Evolutionary conservation across 768 basidiomycete species (phyloP).

Genomic region (Termitomyces sp.): DNA sequence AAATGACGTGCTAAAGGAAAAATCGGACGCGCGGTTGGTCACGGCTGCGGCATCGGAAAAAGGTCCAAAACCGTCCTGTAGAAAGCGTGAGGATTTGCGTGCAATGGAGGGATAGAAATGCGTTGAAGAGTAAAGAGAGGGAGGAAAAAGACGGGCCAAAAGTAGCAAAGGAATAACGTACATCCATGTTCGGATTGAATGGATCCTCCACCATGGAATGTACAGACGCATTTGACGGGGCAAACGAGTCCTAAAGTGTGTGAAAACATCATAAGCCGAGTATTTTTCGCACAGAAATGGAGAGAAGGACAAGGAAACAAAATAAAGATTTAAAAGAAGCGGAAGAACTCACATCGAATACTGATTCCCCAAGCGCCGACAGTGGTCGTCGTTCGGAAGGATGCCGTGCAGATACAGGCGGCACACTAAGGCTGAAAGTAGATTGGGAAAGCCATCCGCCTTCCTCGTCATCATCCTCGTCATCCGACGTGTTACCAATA

Average conservation of each 20-base stretch:
- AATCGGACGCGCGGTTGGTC: conserved; percentile 29
- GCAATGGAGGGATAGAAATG: background rate
- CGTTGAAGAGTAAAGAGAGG: background rate
- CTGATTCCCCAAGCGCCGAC: conserved; percentile 25
- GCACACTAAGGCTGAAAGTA: conserved; percentile 52
- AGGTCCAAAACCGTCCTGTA: conserved; percentile 69
- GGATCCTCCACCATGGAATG: conserved; percentile 40
- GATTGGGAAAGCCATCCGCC: conserved; percentile 79
- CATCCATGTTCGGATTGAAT: conserved; percentile 50
- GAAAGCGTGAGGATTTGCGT: background rate
- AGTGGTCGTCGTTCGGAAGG: conserved; percentile 37
- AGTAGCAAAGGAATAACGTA: conserved; percentile 19
- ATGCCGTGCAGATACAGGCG: conserved; percentile 42
- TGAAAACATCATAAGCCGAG: background rate
- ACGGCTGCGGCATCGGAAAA: conserved; percentile 61
- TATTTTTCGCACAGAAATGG: background rate
- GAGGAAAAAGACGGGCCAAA: background rate
- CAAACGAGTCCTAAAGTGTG: conserved; percentile 45
- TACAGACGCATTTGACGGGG: conserved; percentile 26
- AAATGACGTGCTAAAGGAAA: conserved; percentile 59
- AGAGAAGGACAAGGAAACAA: background rate
- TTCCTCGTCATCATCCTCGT: conserved; percentile 74
- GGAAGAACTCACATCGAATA: conserved; percentile 49
- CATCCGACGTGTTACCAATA: conserved; percentile 46
- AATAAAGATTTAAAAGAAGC: background rate